These are phyloP conservation scores for Coemansia sp. DNA, from an alignment of 192 early-diverging fungal genomes.

Conservation along the genomic window DNA sequence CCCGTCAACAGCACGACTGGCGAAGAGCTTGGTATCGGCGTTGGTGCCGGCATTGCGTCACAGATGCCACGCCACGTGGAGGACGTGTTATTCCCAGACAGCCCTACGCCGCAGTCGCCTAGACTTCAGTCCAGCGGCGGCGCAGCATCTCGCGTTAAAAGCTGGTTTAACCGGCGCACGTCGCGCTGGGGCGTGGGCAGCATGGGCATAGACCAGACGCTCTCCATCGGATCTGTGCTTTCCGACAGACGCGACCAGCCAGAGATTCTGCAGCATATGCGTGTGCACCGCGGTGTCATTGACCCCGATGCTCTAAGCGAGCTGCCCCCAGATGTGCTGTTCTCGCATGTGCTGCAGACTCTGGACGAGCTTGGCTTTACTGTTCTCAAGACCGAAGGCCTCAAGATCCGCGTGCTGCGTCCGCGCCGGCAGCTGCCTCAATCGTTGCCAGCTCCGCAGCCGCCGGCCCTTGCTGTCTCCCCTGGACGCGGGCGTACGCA, in stretches of 20 bases:
- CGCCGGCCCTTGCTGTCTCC: not conserved
- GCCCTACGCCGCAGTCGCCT: constrained; percentile 35
- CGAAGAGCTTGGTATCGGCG: constrained; percentile 55
- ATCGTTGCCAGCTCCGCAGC: not conserved
- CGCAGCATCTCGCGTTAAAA: constrained; percentile 70
- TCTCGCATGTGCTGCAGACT: constrained; percentile 64
- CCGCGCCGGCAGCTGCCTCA: constrained; percentile 29
- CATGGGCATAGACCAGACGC: constrained; percentile 34
- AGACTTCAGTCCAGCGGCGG: constrained; percentile 32
- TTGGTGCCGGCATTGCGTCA: constrained; percentile 51
- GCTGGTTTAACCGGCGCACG: constrained; percentile 69
- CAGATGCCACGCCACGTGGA: constrained; percentile 39
- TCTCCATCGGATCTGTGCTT: constrained; percentile 40
- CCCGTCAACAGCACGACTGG: constrained; percentile 50
- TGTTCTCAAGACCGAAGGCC: constrained; percentile 47
- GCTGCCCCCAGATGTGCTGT: constrained; percentile 64
- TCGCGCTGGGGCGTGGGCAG: constrained; percentile 39
- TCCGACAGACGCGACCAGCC: constrained; percentile 35
- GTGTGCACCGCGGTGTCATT: constrained; percentile 72
- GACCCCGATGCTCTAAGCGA: constrained; percentile 69
- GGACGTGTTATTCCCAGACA: constrained; percentile 46
- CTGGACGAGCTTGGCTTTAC: constrained; percentile 54
- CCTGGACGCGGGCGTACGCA: constrained; percentile 35
- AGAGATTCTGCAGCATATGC: constrained; percentile 62
- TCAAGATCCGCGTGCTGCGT: constrained; percentile 51